Conservation (phyloP, 495 filamentous ascomycete genomes). For the Antarctomyces pellizariae region DNA sequence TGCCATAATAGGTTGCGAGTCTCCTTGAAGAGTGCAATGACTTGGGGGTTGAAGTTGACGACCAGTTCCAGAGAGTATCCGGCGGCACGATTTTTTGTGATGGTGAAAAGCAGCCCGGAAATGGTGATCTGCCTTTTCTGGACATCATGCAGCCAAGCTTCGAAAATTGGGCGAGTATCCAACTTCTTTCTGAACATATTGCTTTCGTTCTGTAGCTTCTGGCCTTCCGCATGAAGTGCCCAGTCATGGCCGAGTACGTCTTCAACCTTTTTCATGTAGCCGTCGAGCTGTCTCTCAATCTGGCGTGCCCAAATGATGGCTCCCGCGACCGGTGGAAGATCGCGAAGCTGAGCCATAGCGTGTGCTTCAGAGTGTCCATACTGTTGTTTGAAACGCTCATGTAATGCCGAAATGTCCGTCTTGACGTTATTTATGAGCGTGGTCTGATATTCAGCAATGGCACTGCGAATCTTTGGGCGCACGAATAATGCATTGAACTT, state of each 20-base stretch:
- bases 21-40: slow-evolving; percentile 95
- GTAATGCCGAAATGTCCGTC: slow-evolving; percentile 71
- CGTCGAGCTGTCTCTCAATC: slow-evolving; percentile 82
- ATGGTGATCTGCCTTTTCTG: slow-evolving; percentile 71
- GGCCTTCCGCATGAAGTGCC: slow-evolving; percentile 81
- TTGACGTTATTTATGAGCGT: slow-evolving; percentile 96
- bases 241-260: slow-evolving; percentile 85
- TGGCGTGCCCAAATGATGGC: slow-evolving; percentile 94
- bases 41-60: slow-evolving; percentile 91
- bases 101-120: slow-evolving; percentile 71
- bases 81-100: slow-evolving; percentile 62
- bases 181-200: slow-evolving; percentile 87
- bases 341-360: slow-evolving; percentile 87
- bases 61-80: slow-evolving; percentile 68
- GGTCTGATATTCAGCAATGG: slow-evolving; percentile 91
- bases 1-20: slow-evolving; percentile 92
- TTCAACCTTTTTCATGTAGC: slow-evolving; percentile 95
- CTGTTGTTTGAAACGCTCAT: slow-evolving; percentile 94
- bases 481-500: slow-evolving; percentile 99
- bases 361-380: slow-evolving; percentile 96
- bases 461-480: slow-evolving; percentile 87
- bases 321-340: slow-evolving; percentile 84
- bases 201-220: slow-evolving; percentile 75
- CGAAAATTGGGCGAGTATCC: slow-evolving; percentile 77
- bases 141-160: slow-evolving; percentile 85